A percentile compares a stretch with the other conserved stretches of the same genome.
Conservation (phyloP, 1,284 basidiomycete species). For the Ustilago curta region DNA sequence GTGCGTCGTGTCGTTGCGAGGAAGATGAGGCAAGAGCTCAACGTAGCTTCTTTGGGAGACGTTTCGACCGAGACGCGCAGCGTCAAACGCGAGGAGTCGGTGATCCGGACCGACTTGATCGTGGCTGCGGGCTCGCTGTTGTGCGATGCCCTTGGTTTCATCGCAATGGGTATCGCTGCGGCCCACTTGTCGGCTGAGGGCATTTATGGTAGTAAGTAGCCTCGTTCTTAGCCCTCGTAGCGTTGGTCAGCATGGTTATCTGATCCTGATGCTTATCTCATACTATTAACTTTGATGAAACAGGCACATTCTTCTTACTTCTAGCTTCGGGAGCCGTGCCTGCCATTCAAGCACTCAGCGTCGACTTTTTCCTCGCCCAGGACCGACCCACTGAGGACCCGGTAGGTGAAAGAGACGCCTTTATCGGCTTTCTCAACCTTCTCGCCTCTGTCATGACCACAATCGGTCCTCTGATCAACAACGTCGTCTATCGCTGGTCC, state of each 20-base stretch:
- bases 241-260: too few species aligned
- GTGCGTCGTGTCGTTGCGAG: constrained; percentile 24
- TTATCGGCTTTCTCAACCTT: constrained; percentile 35
- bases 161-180: constrained; percentile 33
- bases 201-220: constrained; percentile 35
- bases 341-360: constrained; percentile 32
- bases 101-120: constrained; percentile 32
- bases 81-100: constrained; percentile 33
- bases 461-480: constrained; percentile 37
- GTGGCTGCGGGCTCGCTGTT: constrained; percentile 23
- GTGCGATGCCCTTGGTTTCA: constrained; percentile 21
- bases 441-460: constrained; percentile 10
- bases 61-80: constrained; percentile 5
- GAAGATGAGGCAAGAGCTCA: constrained; percentile 26
- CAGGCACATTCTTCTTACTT: constrained; percentile 19
- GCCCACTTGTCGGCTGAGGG: constrained; percentile 11
- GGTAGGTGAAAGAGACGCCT: constrained; percentile 37
- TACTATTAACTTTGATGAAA: neutral
- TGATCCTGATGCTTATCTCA: too few species aligned
- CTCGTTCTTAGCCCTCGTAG: too few species aligned
- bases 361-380: constrained; percentile 45
- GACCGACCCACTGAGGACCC: constrained; percentile 28
- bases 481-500: constrained; percentile 33
- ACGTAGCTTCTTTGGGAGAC: constrained; percentile 2
- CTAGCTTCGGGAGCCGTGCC: constrained; percentile 22